phyloP scores from a whole-genome alignment of 495 filamentous ascomycete species.

The Polyplosphaeria fusca region DNA sequence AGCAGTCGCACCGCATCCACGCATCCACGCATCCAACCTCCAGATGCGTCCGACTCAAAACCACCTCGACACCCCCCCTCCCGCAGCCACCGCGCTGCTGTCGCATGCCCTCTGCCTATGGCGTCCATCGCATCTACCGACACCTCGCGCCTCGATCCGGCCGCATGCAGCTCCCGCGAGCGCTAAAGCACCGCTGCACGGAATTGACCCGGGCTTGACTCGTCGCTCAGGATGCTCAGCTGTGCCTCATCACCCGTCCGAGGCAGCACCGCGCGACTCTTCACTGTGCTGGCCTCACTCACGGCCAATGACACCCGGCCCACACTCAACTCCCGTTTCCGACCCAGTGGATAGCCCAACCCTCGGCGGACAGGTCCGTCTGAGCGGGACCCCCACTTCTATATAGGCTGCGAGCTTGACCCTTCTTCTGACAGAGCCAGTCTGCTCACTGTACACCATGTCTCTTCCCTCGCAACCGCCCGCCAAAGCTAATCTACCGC shows the following conservation, averaged over 20 bases:
- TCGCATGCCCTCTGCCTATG: no score
- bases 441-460: constrained; percentile 4
- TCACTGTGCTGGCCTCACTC: neutral
- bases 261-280: neutral
- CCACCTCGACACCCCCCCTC: neutral
- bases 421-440: no score
- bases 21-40: no score
- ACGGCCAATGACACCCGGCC: constrained; percentile 1
- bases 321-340: neutral
- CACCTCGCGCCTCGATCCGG: constrained; percentile 5
- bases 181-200: neutral
- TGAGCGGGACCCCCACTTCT: constrained; percentile 3
- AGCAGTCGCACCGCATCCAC: no score
- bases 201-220: constrained; percentile 4
- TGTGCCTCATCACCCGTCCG: constrained; percentile 5
- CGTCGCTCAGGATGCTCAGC: neutral
- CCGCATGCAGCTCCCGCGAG: constrained; percentile 2
- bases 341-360: constrained; percentile 4
- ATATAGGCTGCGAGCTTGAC: neutral
- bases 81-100: neutral
- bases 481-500: constrained; percentile 29
- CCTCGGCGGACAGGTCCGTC: constrained; percentile 3
- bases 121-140: no score
- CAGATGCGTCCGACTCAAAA: no score
- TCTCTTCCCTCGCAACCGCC: constrained; percentile 7